Base-by-base conservation (phyloP, 345 rosid species). In the Litchi chinensis region DNA sequence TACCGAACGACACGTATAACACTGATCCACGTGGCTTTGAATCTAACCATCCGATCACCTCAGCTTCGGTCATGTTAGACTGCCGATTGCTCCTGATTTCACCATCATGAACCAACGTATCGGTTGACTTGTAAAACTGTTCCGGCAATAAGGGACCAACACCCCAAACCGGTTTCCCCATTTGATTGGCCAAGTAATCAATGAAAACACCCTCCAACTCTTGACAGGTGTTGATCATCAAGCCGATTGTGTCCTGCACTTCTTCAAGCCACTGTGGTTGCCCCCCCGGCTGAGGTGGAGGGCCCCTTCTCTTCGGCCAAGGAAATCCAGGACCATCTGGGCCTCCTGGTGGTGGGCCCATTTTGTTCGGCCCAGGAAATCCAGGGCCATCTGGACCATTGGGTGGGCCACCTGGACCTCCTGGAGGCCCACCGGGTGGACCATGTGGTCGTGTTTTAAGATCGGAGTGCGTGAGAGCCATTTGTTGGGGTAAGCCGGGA, bases 141-240 rank as follows among this genome's bases (percentile, higher is more conserved):
- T 84, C 85, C 0, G 89, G 87, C 4, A 88, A 59, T 3, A 88
- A 74, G 3, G 91, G 91, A 2, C 89, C 91, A 2, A 86, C 81
- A 10, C 84, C 87, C 85, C 88, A 86, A 5, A 82, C 86, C 4
- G 88, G 89, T 67, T 83, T 88, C 2, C n/a, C 76, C 11, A 77
- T n/a, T 37, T 79, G 81, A 9, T 62, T 48, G 1, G 71, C 64
- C 0, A 86, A 7, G 63, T 85, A 88, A 2, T 77, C 70, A 8
- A 88, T 13, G 65, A 83, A 88, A 0, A 81, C 71, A 16, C 79
- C 69, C 68, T 88, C 89, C 1, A 88, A 77, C 24, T 83, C 86
- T 46, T 82, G 81, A 50, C 88, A 83, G 6, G 91, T 86, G 81
- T 87, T 83, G 68, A 82, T 40, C 76, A 87, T 73, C 65, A 83